Evolutionary conservation across 1,284 basidiomycete genomes (phyloP).

Genomic region (Leccinum laetum): DNA sequence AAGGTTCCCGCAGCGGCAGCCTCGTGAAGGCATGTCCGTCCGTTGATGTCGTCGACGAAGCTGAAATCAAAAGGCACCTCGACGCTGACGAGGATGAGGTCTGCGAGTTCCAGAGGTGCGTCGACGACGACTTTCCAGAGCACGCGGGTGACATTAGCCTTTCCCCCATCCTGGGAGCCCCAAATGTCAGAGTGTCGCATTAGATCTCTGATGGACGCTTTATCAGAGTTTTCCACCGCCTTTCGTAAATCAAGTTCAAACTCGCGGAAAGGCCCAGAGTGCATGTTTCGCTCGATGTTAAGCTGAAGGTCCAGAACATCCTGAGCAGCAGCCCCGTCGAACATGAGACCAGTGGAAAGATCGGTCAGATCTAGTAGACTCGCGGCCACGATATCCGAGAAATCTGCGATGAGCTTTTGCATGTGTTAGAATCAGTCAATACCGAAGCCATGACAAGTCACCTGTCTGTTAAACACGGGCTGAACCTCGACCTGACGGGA

Average conservation of each 20-base stretch:
- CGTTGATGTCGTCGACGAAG: constrained; percentile 97
- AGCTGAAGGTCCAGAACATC: constrained; percentile 75
- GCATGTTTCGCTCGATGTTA: constrained; percentile 58
- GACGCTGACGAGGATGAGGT: constrained; percentile 73
- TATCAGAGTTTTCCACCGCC: constrained; percentile 65
- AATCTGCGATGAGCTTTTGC: constrained; percentile 82
- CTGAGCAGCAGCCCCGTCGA: constrained; percentile 60
- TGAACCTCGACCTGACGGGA: constrained; percentile 98
- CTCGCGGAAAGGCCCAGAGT: constrained; percentile 78
- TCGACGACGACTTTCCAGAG: constrained; percentile 91
- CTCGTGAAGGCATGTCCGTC: constrained; percentile 93
- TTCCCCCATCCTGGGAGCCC: constrained; percentile 55
- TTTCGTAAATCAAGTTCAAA: constrained; percentile 85
- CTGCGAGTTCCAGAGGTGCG: constrained; percentile 70
- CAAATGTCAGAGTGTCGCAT: constrained; percentile 72
- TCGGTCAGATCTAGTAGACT: constrained; percentile 94
- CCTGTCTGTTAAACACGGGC: constrained; percentile 97
- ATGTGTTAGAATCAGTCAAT: constrained; percentile 12
- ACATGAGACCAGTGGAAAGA: constrained; percentile 70
- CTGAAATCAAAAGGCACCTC: constrained; percentile 80
- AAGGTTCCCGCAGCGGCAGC: constrained; percentile 85
- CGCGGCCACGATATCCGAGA: constrained; percentile 93
- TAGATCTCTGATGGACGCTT: constrained; percentile 64
- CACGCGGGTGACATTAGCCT: constrained; percentile 77
- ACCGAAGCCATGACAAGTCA: constrained; percentile 27